A percentile compares a stretch with the other conserved stretches of the same genome.
Evolutionary conservation across 768 basidiomycete species (phyloP).

Genomic region (Lactarius sp.): DNA sequence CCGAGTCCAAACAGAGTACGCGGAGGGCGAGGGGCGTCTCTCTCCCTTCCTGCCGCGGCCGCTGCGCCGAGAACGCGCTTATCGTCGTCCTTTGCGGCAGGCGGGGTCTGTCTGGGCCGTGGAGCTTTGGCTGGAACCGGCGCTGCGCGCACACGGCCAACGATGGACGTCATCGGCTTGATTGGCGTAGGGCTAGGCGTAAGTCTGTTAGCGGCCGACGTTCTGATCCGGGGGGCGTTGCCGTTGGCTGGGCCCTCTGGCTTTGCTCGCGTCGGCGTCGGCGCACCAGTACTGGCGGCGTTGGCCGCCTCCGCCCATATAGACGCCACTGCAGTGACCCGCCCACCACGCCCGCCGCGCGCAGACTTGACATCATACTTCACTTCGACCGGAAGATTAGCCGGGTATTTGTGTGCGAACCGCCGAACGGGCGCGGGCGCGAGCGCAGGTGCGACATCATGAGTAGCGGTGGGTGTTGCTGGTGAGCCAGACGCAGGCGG

Average conservation of each 20-base stretch:
- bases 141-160: not conserved
- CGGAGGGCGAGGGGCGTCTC: constrained; percentile 1
- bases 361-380: constrained; percentile 73
- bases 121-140: not conserved
- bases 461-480: not conserved
- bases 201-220: not conserved
- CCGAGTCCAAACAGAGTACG: constrained; percentile 9
- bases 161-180: constrained; percentile 7
- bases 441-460: not conserved
- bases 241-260: not conserved
- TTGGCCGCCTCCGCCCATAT: constrained; percentile 51
- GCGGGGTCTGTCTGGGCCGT: not conserved
- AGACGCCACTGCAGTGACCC: constrained; percentile 66
- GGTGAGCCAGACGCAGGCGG: not conserved
- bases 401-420: not conserved
- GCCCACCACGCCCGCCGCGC: constrained; percentile 70
- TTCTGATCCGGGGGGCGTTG: not conserved
- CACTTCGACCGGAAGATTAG: constrained; percentile 41
- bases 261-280: constrained; percentile 2
- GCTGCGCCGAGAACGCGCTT: not conserved
- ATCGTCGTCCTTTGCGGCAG: constrained; percentile 1
- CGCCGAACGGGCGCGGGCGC: constrained; percentile 3
- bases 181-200: not conserved
- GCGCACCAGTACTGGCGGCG: too few relatives aligned
- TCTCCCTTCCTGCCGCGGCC: not conserved